Conservation (phyloP, 495 filamentous ascomycete species). For the Aspergillus olivimuriae region DNA sequence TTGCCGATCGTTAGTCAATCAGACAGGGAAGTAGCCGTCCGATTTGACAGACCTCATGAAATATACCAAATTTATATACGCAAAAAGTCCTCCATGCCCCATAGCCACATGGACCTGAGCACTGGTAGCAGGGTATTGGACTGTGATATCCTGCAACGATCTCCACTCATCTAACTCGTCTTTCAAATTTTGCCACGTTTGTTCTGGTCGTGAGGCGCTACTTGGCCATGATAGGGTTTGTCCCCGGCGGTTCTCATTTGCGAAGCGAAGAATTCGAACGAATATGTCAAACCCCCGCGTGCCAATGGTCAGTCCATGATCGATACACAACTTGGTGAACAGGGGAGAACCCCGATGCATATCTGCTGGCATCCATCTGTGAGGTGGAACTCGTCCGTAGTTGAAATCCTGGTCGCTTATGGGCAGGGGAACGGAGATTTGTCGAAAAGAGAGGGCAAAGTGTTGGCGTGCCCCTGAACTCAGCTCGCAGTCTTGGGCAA, state of each 20-base stretch:
- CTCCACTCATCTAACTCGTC: conserved; percentile 39
- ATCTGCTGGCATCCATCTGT: conserved; percentile 31
- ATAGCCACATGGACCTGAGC: conserved; percentile 37
- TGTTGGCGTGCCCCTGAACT: conserved; percentile 40
- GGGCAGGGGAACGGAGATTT: conserved; percentile 37
- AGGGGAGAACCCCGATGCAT: conserved; percentile 21
- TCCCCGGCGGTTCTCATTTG: conserved; percentile 35
- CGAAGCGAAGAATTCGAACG: conserved; percentile 37
- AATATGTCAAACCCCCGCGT: conserved; percentile 41
- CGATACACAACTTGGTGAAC: conserved; percentile 25
- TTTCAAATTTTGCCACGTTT: conserved; percentile 29
- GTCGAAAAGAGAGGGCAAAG: conserved; percentile 37
- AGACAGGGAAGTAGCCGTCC: neutral
- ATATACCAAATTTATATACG: conserved; percentile 39
- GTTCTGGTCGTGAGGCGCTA: conserved; percentile 16
- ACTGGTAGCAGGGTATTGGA: conserved; percentile 32
- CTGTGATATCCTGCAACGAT: conserved; percentile 32
- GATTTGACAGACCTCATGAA: conserved; percentile 33
- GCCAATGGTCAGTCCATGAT: conserved; percentile 34
- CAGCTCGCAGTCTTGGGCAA: conserved; percentile 40
- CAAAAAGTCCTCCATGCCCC: conserved; percentile 38
- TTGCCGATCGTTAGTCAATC: neutral
- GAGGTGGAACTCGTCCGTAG: conserved; percentile 23
- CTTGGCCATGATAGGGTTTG: conserved; percentile 15
- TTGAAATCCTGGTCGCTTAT: conserved; percentile 38